phyloP scores from a whole-genome alignment of 371 early-diverging fungal genomes.

The Batrachochytrium dendrobatidis region DNA sequence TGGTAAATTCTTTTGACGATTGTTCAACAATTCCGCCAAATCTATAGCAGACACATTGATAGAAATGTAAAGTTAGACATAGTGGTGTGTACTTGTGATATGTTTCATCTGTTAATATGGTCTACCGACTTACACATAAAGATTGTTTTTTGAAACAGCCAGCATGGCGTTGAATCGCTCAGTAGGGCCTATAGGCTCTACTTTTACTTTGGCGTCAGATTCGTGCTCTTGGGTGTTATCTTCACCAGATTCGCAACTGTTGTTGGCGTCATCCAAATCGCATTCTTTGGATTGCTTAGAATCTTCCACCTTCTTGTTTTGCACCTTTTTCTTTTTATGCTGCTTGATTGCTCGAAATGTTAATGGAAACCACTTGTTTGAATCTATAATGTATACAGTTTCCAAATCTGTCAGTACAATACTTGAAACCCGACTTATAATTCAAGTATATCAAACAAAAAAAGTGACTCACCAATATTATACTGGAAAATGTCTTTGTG shows the following conservation, averaged over 20 bases:
- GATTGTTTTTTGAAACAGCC: conserved; percentile 38
- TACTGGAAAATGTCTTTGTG: conserved; percentile 40
- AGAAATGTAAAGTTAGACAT: neutral
- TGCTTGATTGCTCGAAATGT: conserved; percentile 8
- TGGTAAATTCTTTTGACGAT: conserved; percentile 47
- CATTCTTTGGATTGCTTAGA: neutral
- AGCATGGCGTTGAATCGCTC: conserved; percentile 56
- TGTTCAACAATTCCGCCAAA: conserved; percentile 54
- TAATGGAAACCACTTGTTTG: conserved; percentile 21
- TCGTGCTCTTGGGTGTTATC: neutral
- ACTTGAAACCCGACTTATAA: neutral
- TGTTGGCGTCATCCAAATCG: conserved; percentile 2
- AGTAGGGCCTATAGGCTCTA: conserved; percentile 18
- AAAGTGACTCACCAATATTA: conserved; percentile 7
- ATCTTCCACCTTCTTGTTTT: conserved; percentile 1
- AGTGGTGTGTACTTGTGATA: neutral
- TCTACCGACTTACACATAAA: conserved; percentile 36
- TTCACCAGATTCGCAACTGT: conserved; percentile 4
- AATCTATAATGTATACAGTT: neutral
- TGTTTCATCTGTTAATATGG: neutral
- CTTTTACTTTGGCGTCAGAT: neutral
- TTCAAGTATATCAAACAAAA: neutral
- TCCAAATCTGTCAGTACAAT: neutral
- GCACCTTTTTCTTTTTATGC: conserved; percentile 3
- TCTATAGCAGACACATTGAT: conserved; percentile 2